These are phyloP conservation scores for Gloeophyllum trabeum DNA, from an alignment of 768 basidiomycete species.

Conservation along the genomic window DNA sequence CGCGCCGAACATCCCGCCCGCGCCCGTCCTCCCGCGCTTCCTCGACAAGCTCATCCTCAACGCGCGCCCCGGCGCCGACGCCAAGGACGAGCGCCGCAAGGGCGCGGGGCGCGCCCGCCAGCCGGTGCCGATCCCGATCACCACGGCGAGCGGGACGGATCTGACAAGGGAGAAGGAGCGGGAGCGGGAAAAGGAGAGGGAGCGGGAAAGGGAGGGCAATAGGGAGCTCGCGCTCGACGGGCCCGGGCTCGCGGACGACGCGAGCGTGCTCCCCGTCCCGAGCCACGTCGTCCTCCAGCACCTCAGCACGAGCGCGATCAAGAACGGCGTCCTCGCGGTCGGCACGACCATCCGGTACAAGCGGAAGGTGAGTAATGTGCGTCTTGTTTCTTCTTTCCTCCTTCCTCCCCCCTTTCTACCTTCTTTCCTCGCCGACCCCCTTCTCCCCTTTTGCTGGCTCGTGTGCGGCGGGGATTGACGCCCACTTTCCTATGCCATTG, in stretches of 20 bases:
- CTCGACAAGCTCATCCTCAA: constrained; percentile 94
- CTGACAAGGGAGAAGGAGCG: constrained; percentile 9
- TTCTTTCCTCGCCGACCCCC: background rate
- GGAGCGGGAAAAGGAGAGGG: constrained; percentile 2
- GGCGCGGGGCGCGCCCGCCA: background rate
- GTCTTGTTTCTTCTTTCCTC: constrained; percentile 4
- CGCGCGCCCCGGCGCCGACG: constrained; percentile 13
- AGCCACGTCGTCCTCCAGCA: constrained; percentile 93
- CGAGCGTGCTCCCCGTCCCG: constrained; percentile 83
- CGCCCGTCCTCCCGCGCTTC: constrained; percentile 81
- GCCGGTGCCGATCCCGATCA: constrained; percentile 14
- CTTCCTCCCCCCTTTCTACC: background rate
- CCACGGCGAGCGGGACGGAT: constrained; percentile 20
- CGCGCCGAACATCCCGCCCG: constrained; percentile 76
- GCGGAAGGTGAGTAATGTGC: constrained; percentile 57
- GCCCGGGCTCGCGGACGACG: constrained; percentile 66
- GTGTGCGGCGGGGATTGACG: background rate
- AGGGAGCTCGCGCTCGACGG: constrained; percentile 20
- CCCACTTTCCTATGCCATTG: background rate
- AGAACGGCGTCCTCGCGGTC: constrained; percentile 87
- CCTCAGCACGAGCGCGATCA: constrained; percentile 89
- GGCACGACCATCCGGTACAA: constrained; percentile 86
- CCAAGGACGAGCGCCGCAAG: constrained; percentile 1
- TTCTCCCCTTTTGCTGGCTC: constrained; percentile 1
- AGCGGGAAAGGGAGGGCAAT: constrained; percentile 6